Evolutionary conservation across 2,329 filamentous ascomycete species (phyloP), one percentile per base, ranked within the genome.

Genomic region (Fusarium chuoi): DNA sequence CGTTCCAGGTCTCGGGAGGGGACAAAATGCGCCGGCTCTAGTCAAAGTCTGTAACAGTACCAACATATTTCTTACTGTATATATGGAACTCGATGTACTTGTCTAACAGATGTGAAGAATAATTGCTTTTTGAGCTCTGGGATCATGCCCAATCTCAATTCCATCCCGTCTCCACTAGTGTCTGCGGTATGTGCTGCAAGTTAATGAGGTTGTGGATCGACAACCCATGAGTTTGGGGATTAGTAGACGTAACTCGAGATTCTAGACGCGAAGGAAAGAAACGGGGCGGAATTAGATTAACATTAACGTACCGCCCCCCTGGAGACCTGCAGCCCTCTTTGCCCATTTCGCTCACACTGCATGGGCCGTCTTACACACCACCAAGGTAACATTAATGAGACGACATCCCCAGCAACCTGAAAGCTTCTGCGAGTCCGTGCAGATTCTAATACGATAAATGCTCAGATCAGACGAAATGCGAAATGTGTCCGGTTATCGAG

Each of bases 61-160:
- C 59, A 58, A 28, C 36, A 42, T 33, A 57, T 42, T 49, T 46
- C 30, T 62, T 22, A 38, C 35, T 56, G 30, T 33, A 44, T 36
- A 57, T 38, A 49, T 41, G 30, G 33, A 52, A 42, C 44, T 62
- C 44, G 42, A 39, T 9, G 36, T 44, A 30, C 56, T 62, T n/a
- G 26, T 62, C 39, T 26, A 28, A 39, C 18, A 45, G 46, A 15
- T 17, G 38, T 62, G 62, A 49, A 61, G 48, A 61, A 72, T 61
- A 70, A 73, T 74, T 75, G 62, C 73, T 75, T 75, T 55, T 68
- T 74, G 35, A 48, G 44, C 49, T 75, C 66, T 62, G 33, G 70
- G 69, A 58, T 65, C 45, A 62, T 55, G 46, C 55, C 65, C 46
- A 70, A 62, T 68, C 60, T 64, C 65, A 71, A 68, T 74, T 46